Evolutionary conservation across 331 rosid genomes (phyloP), one percentile per base, ranked within the genome.

Genomic region (Saraca asoca): DNA sequence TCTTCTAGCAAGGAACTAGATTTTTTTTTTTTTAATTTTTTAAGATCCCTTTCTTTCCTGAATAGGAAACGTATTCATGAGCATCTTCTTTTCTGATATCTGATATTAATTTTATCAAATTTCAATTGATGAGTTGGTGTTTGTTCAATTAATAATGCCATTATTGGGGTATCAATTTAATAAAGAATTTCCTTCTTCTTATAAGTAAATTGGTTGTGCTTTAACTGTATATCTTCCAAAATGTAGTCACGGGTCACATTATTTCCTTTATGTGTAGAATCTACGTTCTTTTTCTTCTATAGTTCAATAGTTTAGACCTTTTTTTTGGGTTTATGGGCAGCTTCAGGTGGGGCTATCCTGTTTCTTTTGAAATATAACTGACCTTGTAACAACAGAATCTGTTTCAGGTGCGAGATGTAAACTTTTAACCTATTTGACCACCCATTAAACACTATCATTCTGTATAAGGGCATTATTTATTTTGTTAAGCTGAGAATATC

Each of bases 101-200:
- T 41, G 46, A 54, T 20, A 24, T 46, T 39, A 38, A 9, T 37
- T 68, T 12, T 61, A 41, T 48, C 33, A 35, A 68, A 15, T 34
- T 38, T 37, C 54, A 38, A 13, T 49, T n/a, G 7, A 5, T 17
- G 15, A n/a, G n/a, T 34, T 15, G 55, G 39, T 64, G 14, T 13
- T 34, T 18, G 49, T 60, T 64, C 42, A 52, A 66, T 42, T 43
- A 62, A 20, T 15, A 13, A 43, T 6, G 31, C 13, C 8, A n/a
- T 45, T 29, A 17, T 44, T 37, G 37, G 33, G 19, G 34, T 19
- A 64, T 34, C 37, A 12, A 16, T 12, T 53, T 35, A 51, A 61
- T 51, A 54, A 39, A 38, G 34, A 9, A 5, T 39, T 39, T 7
- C 12, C 34, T 51, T 33, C 46, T 46, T 38, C 18, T 17, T 44